phyloP scores from a whole-genome alignment of 2,329 filamentous ascomycete genomes.

The Aulographum hederae region DNA sequence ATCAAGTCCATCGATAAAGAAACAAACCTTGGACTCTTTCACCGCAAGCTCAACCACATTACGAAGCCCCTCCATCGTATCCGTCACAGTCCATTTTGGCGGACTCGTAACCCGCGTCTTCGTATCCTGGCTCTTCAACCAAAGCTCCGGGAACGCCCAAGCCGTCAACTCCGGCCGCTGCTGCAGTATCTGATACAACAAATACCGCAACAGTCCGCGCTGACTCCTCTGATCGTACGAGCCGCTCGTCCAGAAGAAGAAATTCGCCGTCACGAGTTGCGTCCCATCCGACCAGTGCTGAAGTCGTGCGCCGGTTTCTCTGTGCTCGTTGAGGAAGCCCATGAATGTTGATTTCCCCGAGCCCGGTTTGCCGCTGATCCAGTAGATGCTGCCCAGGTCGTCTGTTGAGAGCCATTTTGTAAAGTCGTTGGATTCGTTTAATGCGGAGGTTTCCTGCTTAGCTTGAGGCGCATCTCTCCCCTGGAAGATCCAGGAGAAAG shows the following conservation, averaged over 20 bases:
- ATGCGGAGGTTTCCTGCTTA: background rate
- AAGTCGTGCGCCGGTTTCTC: background rate
- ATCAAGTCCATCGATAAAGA: conserved; percentile 27
- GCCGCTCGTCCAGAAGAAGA: conserved; percentile 1
- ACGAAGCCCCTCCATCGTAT: conserved; percentile 22
- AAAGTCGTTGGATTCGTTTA: background rate
- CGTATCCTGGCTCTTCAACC: too few species aligned
- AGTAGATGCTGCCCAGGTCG: conserved; percentile 23
- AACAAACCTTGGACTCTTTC: conserved; percentile 28
- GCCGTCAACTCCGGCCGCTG: background rate
- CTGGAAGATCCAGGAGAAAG: background rate
- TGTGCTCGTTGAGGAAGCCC: conserved; percentile 10
- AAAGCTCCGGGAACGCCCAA: too few species aligned
- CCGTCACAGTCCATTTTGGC: too few species aligned
- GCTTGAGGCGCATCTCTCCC: too few species aligned
- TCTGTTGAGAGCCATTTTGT: conserved; percentile 2
- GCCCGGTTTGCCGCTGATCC: conserved; percentile 29
- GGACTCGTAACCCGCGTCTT: too few species aligned
- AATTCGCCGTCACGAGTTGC: background rate
- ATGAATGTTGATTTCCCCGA: conserved; percentile 27
- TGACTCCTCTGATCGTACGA: background rate
- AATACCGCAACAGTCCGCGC: background rate
- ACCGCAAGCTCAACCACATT: conserved; percentile 32
- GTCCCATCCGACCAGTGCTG: background rate
- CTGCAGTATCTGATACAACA: conserved; percentile 14